A percentile compares a stretch with the other conserved stretches of the same genome.
Conservation (phyloP, 2,329 filamentous ascomycete species). For the Aureobasidium sp. region DNA sequence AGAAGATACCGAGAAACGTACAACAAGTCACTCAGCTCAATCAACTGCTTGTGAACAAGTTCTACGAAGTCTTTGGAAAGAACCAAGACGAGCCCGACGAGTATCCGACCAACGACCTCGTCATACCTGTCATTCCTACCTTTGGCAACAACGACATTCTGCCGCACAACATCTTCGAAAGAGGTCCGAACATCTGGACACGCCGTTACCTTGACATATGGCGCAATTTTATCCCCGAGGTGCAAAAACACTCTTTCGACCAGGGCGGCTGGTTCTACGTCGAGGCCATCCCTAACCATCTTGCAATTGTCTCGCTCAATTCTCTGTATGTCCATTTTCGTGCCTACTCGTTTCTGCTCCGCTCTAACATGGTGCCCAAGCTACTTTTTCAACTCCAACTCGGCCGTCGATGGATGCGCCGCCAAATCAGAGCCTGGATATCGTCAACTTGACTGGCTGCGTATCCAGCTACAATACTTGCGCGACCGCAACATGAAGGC, state of each 20-base stretch:
- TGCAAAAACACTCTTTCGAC: constrained; percentile 81
- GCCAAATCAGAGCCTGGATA: constrained; percentile 75
- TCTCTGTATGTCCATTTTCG: constrained; percentile 49
- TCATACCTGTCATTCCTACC: constrained; percentile 77
- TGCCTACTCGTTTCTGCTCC: neutral
- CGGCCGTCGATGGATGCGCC: constrained; percentile 84
- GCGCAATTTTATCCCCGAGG: constrained; percentile 81
- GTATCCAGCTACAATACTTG: constrained; percentile 76
- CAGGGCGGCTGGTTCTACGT: constrained; percentile 92
- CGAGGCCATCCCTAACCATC: constrained; percentile 76
- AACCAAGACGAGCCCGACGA: constrained; percentile 41
- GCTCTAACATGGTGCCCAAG: constrained; percentile 18
- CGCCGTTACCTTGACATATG: constrained; percentile 70
- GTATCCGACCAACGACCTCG: constrained; percentile 49
- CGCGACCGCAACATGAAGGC: constrained; percentile 83
- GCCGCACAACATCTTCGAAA: constrained; percentile 85
- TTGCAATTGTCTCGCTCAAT: constrained; percentile 90
- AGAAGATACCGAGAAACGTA: constrained; percentile 61
- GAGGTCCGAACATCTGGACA: constrained; percentile 83
- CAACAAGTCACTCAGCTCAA: constrained; percentile 74
- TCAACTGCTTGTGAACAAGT: constrained; percentile 63
- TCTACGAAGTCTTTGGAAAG: constrained; percentile 62
- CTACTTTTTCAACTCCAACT: constrained; percentile 91
- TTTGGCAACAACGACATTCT: constrained; percentile 97
- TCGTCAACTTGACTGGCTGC: constrained; percentile 92